Evolutionary conservation across 495 filamentous ascomycete species (phyloP), one percentile per base, ranked within the genome.

Genomic region (Melanomma pulvis-pyrius): DNA sequence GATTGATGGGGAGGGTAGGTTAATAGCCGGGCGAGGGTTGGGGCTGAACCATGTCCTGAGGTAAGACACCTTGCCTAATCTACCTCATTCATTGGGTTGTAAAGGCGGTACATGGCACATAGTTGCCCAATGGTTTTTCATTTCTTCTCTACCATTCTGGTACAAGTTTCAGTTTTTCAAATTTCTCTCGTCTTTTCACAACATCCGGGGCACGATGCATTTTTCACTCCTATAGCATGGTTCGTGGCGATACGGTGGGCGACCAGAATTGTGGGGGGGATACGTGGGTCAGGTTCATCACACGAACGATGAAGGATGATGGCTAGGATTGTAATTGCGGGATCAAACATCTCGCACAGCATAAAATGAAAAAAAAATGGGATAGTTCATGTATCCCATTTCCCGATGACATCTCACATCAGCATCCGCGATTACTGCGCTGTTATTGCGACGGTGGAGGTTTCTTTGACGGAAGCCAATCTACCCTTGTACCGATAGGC

Each of bases 351-450:
- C n/a, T 41, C 11, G n/a, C 46, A 51, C n/a, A 36, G 21, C 12
- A 19, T 21, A 59, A 32, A 44, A 44, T 44, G 39, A 61, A 61
- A 51, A 7, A 34, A 12, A 49, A 50, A 46, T 25, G 47, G 58
- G 49, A 39, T 21, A 44, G 39, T 44, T 44, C 17, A 44, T 11
- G n/a, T 44, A 2, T 47, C 28, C 30, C 2, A 30, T 11, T 44
- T 54, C 25, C 60, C 21, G 30, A 46, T 48, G 5, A 46, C 49
- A 53, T 60, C 54, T 67, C 63, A 59, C 62, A 58, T 65, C 53
- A 65, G 62, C 53, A 39, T 53, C 36, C 9, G 11, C 39, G 12
- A n/a, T 7, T 13, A 24, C 60, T 54, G 28, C 9, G 24, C 34
- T 41, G 29, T 26, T 12, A 55, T 55, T 29, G 29, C 22, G 24